Evolutionary conservation across 2,329 filamentous ascomycete genomes (phyloP).

Genomic region (Hymenoscyphus albidus): DNA sequence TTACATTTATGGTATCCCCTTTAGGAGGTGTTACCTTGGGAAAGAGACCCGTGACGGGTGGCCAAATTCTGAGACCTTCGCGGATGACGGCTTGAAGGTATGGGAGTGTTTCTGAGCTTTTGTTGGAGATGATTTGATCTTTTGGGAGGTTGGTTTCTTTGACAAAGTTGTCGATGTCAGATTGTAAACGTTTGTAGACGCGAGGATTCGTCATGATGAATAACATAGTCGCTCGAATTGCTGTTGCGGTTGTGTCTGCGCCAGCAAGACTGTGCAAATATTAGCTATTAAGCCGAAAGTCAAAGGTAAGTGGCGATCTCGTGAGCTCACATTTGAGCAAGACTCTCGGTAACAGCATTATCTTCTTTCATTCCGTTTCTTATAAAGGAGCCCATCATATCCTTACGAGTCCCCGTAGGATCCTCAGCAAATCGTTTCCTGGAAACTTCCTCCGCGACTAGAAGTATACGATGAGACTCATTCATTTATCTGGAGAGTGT

Average conservation of each 20-base stretch:
- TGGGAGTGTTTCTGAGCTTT: conserved; percentile 30
- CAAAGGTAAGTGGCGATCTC: neutral
- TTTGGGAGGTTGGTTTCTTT: neutral
- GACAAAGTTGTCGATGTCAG: neutral
- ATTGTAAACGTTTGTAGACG: neutral
- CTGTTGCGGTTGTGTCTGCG: neutral
- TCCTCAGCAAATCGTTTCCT: conserved; percentile 44
- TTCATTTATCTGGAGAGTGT: neutral
- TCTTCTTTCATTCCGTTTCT: conserved; percentile 22
- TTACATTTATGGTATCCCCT: conserved; percentile 15
- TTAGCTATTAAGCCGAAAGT: neutral
- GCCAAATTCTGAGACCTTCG: conserved; percentile 45
- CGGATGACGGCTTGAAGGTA: conserved; percentile 49
- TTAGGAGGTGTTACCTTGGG: conserved; percentile 17
- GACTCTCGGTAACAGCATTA: conserved; percentile 18
- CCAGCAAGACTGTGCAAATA: neutral
- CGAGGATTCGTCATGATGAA: neutral
- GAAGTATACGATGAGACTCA: neutral
- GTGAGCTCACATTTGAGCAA: neutral
- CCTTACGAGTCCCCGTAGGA: conserved; percentile 40
- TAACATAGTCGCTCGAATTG: neutral
- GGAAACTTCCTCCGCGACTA: conserved; percentile 42
- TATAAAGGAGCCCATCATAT: conserved; percentile 51
- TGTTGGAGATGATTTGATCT: conserved; percentile 9
- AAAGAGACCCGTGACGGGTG: conserved; percentile 38